Percentiles rank a stretch among this genome's conserved stretches.
These are phyloP conservation scores for Aschersonia sp. DNA, from an alignment of 2,329 filamentous ascomycete species.

Conservation along the genomic window DNA sequence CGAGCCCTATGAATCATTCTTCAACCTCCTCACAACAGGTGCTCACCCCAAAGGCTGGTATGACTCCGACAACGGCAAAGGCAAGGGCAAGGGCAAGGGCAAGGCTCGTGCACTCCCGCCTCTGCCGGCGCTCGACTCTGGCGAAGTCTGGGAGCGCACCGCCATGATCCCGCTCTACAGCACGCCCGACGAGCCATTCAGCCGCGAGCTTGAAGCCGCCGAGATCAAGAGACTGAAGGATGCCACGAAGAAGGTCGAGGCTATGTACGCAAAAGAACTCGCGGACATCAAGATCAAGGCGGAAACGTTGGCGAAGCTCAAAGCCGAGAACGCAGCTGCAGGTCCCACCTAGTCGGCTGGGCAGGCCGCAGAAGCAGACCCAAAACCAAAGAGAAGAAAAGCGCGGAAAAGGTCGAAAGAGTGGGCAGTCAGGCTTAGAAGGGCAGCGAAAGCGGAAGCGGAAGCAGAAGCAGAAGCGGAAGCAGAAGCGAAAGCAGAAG, in stretches of 20 bases:
- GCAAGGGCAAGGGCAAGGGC: constrained; percentile 37
- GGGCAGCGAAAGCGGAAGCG: no score
- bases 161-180: constrained; percentile 60
- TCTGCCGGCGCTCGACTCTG: constrained; percentile 21
- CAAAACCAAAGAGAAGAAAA: no score
- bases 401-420: no score
- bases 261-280: constrained; percentile 43
- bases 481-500: no score
- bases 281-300: constrained; percentile 51
- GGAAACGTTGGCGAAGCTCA: constrained; percentile 42
- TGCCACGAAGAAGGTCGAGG: constrained; percentile 48
- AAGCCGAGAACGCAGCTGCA: constrained; percentile 43
- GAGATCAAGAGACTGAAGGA: constrained; percentile 47
- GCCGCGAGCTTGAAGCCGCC: constrained; percentile 51
- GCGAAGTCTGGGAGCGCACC: constrained; percentile 48
- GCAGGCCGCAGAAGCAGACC: no score
- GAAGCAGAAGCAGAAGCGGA: no score
- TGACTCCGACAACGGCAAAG: constrained; percentile 23
- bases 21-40: constrained; percentile 68
- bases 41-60: constrained; percentile 36
- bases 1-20: constrained; percentile 87
- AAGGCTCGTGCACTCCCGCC: constrained; percentile 26
- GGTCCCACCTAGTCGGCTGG: constrained; percentile 12
- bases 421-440: no score
- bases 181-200: constrained; percentile 57